Percentiles rank a stretch among this genome's conserved stretches.
Evolutionary conservation across 2,329 filamentous ascomycete species (phyloP).

Genomic region (Aureobasidium sp.): DNA sequence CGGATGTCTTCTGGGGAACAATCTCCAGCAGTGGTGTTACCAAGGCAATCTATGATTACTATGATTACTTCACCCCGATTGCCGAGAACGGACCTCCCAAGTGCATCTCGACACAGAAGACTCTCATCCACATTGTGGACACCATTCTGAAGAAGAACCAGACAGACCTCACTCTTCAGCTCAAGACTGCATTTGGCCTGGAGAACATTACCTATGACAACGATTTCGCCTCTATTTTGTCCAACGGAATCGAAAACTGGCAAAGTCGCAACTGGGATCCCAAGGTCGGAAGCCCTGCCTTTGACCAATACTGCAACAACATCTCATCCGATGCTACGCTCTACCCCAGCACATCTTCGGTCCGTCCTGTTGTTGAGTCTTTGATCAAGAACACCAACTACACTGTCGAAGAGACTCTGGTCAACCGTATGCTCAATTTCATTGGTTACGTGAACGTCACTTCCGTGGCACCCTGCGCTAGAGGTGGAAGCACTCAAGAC

Average conservation of each 20-base stretch:
- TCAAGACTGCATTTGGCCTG: conserved; percentile 48
- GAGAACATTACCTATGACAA: conserved; percentile 33
- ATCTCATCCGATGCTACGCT: conserved; percentile 40
- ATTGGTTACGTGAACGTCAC: conserved; percentile 46
- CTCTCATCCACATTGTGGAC: conserved; percentile 50
- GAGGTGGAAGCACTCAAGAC: conserved; percentile 35
- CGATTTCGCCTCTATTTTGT: conserved; percentile 1
- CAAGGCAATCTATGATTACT: conserved; percentile 68
- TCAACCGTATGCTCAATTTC: conserved; percentile 47
- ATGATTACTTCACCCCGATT: conserved; percentile 53
- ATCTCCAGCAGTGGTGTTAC: conserved; percentile 77
- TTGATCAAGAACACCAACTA: conserved; percentile 43
- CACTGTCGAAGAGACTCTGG: conserved; percentile 31
- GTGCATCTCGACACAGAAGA: conserved; percentile 58
- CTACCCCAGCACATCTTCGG: conserved; percentile 32
- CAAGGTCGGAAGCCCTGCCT: conserved; percentile 38
- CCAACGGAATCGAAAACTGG: conserved; percentile 32
- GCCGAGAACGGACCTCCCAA: conserved; percentile 47
- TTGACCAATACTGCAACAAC: conserved; percentile 48
- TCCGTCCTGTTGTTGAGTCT: conserved; percentile 32
- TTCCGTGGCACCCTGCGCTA: conserved; percentile 31
- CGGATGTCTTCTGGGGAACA: conserved; percentile 66
- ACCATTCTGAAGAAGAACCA: conserved; percentile 45
- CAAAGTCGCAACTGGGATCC: conserved; percentile 55
- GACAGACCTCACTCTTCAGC: conserved; percentile 30